Evolutionary conservation across 2,329 filamentous ascomycete genomes (phyloP).

Genomic region (Endoconidiophora polonica): DNA sequence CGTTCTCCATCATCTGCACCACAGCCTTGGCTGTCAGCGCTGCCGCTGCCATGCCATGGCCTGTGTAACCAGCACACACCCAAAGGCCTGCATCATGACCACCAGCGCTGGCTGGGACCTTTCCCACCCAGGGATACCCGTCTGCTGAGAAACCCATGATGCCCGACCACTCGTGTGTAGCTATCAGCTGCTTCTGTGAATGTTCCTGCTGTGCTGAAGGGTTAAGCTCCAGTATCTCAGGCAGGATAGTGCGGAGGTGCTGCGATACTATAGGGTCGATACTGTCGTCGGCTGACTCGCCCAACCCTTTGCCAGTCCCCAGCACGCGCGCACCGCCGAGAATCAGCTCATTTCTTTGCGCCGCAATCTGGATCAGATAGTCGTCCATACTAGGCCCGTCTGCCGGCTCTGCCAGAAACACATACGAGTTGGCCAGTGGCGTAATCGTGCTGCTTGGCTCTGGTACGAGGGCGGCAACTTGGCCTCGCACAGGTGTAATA

Average conservation of each 20-base stretch:
- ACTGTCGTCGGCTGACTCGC: constrained; percentile 40
- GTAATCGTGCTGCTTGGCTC: constrained; percentile 23
- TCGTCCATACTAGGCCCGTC: constrained; percentile 38
- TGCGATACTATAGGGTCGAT: constrained; percentile 38
- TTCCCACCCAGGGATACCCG: constrained; percentile 52
- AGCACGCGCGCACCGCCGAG: constrained; percentile 51
- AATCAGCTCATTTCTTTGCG: constrained; percentile 42
- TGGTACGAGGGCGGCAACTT: constrained; percentile 50
- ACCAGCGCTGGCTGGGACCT: constrained; percentile 35
- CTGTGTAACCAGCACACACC: constrained; percentile 50
- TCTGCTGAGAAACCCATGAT: constrained; percentile 66
- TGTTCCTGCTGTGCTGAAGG: constrained; percentile 21
- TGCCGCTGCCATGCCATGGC: constrained; percentile 63
- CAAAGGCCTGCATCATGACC: constrained; percentile 38
- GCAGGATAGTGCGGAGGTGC: constrained; percentile 35
- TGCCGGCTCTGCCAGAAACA: constrained; percentile 32
- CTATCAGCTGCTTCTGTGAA: constrained; percentile 25
- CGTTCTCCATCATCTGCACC: constrained; percentile 39
- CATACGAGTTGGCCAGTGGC: constrained; percentile 41
- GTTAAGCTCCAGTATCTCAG: constrained; percentile 26
- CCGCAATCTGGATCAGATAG: constrained; percentile 56
- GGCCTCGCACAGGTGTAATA: constrained; percentile 61
- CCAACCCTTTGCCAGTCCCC: constrained; percentile 31
- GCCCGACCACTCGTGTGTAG: constrained; percentile 56
- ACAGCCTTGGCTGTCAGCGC: constrained; percentile 48